Evolutionary conservation across 2,329 filamentous ascomycete genomes (phyloP).

Genomic region (Diaporthe caulivora): DNA sequence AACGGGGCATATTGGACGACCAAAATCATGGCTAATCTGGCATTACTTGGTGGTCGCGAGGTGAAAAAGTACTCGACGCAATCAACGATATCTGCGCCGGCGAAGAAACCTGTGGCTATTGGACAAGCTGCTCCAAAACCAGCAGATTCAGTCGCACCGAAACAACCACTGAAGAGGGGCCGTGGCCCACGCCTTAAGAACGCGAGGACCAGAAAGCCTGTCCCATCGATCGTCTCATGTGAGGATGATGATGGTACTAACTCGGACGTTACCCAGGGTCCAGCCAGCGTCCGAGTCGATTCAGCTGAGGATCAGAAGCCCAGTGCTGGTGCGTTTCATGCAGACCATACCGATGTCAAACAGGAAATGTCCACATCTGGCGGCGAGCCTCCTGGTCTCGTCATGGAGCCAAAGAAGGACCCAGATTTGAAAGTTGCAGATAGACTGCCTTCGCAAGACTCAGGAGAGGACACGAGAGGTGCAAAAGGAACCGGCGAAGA

Average conservation of each 20-base stretch:
- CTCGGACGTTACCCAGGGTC: not conserved
- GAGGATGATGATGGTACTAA: not conserved
- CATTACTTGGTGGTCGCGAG: slow-evolving; percentile 49
- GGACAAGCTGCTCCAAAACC: not conserved
- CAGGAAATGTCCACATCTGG: not conserved
- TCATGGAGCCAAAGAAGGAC: not conserved
- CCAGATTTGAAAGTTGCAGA: not conserved
- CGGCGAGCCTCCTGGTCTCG: not conserved
- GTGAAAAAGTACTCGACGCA: slow-evolving; percentile 17
- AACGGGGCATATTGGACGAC: slow-evolving; percentile 59
- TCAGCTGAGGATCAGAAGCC: not conserved
- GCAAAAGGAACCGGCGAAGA: slow-evolving; percentile 1
- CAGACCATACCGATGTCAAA: not conserved
- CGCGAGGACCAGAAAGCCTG: slow-evolving; percentile 33
- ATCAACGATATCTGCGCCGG: not conserved
- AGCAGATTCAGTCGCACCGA: not conserved
- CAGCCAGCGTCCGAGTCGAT: not conserved
- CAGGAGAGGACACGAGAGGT: not conserved
- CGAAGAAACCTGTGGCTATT: not conserved
- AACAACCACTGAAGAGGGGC: slow-evolving; percentile 10
- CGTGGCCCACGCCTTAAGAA: slow-evolving; percentile 39
- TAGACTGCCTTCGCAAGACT: not conserved
- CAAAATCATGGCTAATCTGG: slow-evolving; percentile 57
- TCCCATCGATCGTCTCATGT: not conserved
- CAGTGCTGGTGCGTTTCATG: not conserved